phyloP scores from a whole-genome alignment of 768 basidiomycete species.

The Thelephora ganbajun region DNA sequence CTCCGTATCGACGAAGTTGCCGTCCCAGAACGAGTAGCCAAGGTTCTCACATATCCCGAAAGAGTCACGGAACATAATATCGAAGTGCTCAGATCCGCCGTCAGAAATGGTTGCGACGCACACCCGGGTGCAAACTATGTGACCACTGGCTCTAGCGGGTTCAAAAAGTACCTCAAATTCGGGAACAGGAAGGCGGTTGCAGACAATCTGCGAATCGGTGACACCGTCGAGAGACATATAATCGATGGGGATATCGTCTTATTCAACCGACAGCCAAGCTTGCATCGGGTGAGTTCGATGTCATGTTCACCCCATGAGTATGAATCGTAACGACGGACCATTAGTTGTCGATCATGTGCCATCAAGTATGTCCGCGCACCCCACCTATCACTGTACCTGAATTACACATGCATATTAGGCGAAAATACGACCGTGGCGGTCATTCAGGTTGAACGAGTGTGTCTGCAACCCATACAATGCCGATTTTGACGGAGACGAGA shows the following conservation, averaged over 20 bases:
- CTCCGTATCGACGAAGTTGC: slow-evolving; percentile 97
- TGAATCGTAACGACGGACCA: background rate
- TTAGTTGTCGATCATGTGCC: slow-evolving; percentile 98
- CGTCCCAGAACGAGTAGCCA: slow-evolving; percentile 89
- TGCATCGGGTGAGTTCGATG: slow-evolving; percentile 61
- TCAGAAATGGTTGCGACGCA: slow-evolving; percentile 78
- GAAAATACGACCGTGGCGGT: slow-evolving; percentile 93
- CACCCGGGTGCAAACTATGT: slow-evolving; percentile 97
- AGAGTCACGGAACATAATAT: slow-evolving; percentile 90
- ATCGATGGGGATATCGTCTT: slow-evolving; percentile 92
- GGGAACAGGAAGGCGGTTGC: slow-evolving; percentile 73
- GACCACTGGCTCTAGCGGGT: slow-evolving; percentile 56
- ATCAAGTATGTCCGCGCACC: slow-evolving; percentile 42
- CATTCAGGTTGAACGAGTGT: slow-evolving; percentile 96
- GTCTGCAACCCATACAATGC: slow-evolving; percentile 99
- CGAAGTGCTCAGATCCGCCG: slow-evolving; percentile 53
- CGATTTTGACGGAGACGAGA: slow-evolving; percentile 99
- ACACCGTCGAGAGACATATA: slow-evolving; percentile 90
- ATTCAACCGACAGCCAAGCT: slow-evolving; percentile 97
- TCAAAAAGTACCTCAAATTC: slow-evolving; percentile 85
- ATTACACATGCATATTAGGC: slow-evolving; percentile 26
- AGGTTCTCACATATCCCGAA: slow-evolving; percentile 92
- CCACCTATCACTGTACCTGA: background rate
- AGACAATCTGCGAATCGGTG: slow-evolving; percentile 71
- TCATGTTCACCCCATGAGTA: background rate